Evolutionary conservation across 768 basidiomycete species (phyloP).

Genomic region (Lentinula guzmanii): DNA sequence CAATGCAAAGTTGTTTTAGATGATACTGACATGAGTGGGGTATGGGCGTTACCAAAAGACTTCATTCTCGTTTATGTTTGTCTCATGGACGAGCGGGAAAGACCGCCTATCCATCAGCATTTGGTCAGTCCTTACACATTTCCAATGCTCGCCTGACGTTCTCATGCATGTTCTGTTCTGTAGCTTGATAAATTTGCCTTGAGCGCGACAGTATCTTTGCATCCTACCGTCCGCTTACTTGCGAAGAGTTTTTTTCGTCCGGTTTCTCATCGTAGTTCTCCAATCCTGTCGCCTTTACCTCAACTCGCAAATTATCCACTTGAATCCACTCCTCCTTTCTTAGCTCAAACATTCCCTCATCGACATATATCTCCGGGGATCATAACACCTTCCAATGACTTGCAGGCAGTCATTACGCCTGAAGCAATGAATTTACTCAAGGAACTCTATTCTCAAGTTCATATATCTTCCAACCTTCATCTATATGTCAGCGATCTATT

Average conservation of each 20-base stretch:
- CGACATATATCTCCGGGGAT: conserved; percentile 5
- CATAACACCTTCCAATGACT: conserved; percentile 19
- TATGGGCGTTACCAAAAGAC: conserved; percentile 56
- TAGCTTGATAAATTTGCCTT: conserved; percentile 74
- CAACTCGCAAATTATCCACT: conserved; percentile 13
- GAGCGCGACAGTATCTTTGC: conserved; percentile 56
- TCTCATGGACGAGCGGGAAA: conserved; percentile 53
- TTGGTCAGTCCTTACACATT: conserved; percentile 41
- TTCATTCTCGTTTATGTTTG: conserved; percentile 76
- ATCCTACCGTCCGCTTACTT: conserved; percentile 28
- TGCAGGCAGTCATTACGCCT: conserved; percentile 19
- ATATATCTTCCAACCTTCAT: conserved; percentile 44
- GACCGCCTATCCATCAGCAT: conserved; percentile 58
- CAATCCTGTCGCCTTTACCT: conserved; percentile 20
- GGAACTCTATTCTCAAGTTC: conserved; percentile 27
- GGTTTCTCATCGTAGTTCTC: conserved; percentile 13
- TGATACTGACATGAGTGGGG: conserved; percentile 27
- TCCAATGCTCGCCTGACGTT: conserved; percentile 18
- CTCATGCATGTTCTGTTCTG: not conserved
- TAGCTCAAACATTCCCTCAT: conserved; percentile 16
- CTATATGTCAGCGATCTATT: conserved; percentile 74
- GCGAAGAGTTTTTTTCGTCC: conserved; percentile 17
- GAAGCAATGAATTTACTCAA: conserved; percentile 23
- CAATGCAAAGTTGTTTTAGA: conserved; percentile 48
- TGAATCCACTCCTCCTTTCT: conserved; percentile 13